Evolutionary conservation across 805 yeast genomes (phyloP).

Genomic region (Blastobotrys americana): DNA sequence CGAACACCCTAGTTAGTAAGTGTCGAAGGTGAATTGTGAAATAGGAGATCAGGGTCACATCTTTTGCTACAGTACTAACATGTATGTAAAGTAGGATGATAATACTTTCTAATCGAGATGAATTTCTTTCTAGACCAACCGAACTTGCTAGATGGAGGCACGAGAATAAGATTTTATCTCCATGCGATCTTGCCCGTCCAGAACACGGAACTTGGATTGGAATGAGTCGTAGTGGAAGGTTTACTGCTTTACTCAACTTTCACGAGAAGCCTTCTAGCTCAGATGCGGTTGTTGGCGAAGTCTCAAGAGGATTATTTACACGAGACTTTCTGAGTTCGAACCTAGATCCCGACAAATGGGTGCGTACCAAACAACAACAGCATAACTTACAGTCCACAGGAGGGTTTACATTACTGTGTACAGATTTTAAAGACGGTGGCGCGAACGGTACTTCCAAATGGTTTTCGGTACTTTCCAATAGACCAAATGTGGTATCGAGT

Average conservation of each 20-base stretch:
- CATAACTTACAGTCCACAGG: constrained; percentile 40
- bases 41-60: no score
- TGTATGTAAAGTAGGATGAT: constrained; percentile 66
- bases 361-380: constrained; percentile 20
- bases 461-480: constrained; percentile 42
- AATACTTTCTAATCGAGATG: constrained; percentile 80
- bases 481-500: constrained; percentile 5
- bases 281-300: constrained; percentile 26
- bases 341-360: constrained; percentile 7
- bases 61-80: no score
- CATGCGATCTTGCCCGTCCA: constrained; percentile 62
- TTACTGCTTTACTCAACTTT: constrained; percentile 73
- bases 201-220: constrained; percentile 95
- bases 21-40: constrained; percentile 2
- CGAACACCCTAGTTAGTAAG: constrained; percentile 56
- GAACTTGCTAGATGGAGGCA: constrained; percentile 42
- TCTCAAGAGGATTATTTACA: constrained; percentile 51
- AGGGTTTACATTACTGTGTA: constrained; percentile 58
- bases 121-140: constrained; percentile 69
- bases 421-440: constrained; percentile 31
- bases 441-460: constrained; percentile 33
- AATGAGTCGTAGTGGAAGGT: constrained; percentile 45
- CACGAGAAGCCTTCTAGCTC: constrained; percentile 42
- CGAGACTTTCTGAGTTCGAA: constrained; percentile 36
- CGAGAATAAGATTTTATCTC: constrained; percentile 45